A percentile compares a stretch with the other conserved stretches of the same genome.
Conservation (phyloP, 129 eudicot species). For the Solidago caesia region DNA sequence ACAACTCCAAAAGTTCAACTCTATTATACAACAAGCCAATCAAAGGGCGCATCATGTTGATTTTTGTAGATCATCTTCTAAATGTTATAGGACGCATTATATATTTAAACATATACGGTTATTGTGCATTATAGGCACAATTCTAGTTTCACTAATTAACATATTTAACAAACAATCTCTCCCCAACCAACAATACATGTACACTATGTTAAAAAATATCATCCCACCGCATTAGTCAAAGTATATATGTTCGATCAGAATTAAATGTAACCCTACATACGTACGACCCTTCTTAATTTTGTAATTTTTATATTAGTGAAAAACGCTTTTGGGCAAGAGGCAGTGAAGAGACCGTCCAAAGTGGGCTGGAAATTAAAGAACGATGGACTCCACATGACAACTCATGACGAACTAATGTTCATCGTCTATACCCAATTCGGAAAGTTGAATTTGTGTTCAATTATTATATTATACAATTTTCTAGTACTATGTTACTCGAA, state of each 20-base stretch:
- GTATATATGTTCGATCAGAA: not conserved
- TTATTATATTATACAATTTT: constrained; percentile 14
- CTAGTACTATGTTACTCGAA: constrained; percentile 17
- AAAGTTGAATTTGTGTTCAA: constrained; percentile 15
- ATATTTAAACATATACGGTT: too few relatives aligned
- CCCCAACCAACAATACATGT: too few relatives aligned
- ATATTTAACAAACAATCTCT: too few relatives aligned
- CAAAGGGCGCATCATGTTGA: too few relatives aligned
- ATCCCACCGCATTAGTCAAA: too few relatives aligned
- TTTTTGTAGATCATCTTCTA: too few relatives aligned
- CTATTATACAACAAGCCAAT: too few relatives aligned
- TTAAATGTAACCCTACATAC: constrained; percentile 6
- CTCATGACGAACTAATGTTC: constrained; percentile 26
- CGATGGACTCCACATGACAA: not conserved
- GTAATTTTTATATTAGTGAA: constrained; percentile 6
- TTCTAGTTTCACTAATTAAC: too few relatives aligned
- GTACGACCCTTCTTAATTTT: not conserved
- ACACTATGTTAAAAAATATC: too few relatives aligned
- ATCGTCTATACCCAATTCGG: constrained; percentile 30
- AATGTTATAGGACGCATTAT: too few relatives aligned
- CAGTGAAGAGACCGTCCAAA: constrained; percentile 33
- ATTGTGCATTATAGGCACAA: too few relatives aligned
- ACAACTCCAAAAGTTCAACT: too few relatives aligned
- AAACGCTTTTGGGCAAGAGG: constrained; percentile 17
- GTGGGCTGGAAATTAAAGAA: constrained; percentile 34